phyloP scores from a whole-genome alignment of 2,329 filamentous ascomycete genomes.

The Fusarium pseudograminearum region DNA sequence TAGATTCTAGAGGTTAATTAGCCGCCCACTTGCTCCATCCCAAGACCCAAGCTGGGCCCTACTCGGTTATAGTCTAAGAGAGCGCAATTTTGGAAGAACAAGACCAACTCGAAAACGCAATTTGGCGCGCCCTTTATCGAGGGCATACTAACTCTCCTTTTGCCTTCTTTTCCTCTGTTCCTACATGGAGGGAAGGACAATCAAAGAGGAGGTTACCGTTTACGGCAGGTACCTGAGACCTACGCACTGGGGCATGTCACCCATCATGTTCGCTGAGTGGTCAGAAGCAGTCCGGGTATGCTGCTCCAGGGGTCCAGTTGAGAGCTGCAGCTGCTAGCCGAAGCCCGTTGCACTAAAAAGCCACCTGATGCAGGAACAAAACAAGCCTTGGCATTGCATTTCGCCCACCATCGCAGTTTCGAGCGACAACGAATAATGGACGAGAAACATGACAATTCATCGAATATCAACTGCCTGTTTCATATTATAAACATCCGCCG shows the following conservation, averaged over 20 bases:
- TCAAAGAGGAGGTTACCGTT: conserved; percentile 19
- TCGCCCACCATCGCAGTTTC: neutral
- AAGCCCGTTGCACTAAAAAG: conserved; percentile 38
- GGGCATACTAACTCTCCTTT: conserved; percentile 1
- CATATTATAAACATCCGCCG: neutral
- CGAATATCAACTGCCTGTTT: neutral
- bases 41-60: conserved; percentile 10
- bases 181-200: neutral
- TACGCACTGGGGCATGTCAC: conserved; percentile 20
- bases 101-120: conserved; percentile 1
- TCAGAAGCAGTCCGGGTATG: neutral
- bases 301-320: conserved; percentile 22
- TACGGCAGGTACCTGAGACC: conserved; percentile 30
- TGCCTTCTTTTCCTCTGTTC: neutral
- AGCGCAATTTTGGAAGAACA: conserved; percentile 28
- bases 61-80: conserved; percentile 17
- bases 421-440: neutral
- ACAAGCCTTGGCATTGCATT: conserved; percentile 14
- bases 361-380: conserved; percentile 45
- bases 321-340: conserved; percentile 35
- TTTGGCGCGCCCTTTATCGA: conserved; percentile 4
- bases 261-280: conserved; percentile 21
- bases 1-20: conserved; percentile 26
- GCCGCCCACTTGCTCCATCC: conserved; percentile 20
- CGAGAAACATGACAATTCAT: neutral